Percentiles rank a stretch among this genome's conserved stretches.
Conservation (phyloP, 371 early-diverging fungal species). For the Smittium mucronatum region DNA sequence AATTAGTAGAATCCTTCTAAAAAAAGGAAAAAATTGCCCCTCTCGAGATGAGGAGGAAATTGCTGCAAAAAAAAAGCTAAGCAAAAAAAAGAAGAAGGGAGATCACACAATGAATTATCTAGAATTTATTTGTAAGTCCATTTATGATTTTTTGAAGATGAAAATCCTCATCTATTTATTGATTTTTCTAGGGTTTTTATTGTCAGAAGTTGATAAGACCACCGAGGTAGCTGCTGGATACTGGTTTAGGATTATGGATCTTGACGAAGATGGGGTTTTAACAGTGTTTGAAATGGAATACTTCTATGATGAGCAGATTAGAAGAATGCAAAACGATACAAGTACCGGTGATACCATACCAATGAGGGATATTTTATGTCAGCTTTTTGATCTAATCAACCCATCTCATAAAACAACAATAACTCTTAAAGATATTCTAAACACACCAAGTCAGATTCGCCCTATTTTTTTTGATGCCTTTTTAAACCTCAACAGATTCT, state of each 20-base stretch:
- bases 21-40: conserved; percentile 32
- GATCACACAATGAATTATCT: conserved; percentile 38
- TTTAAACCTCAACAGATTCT: conserved; percentile 51
- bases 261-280: conserved; percentile 78
- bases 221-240: conserved; percentile 68
- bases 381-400: conserved; percentile 53
- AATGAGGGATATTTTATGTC: conserved; percentile 57
- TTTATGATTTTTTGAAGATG: not conserved
- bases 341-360: conserved; percentile 44
- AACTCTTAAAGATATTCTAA: conserved; percentile 50
- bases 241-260: conserved; percentile 87
- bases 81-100: conserved; percentile 18
- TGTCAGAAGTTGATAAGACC: conserved; percentile 78
- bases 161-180: not conserved
- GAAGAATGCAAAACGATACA: conserved; percentile 44
- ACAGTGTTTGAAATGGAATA: conserved; percentile 69
- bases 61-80: conserved; percentile 22
- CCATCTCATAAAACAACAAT: conserved; percentile 41
- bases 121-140: conserved; percentile 39
- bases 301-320: conserved; percentile 70
- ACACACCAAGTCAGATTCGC: conserved; percentile 17
- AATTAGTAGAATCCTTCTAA: conserved; percentile 48
- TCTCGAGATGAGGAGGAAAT: conserved; percentile 16
- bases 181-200: conserved; percentile 47
- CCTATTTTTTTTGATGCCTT: conserved; percentile 56